phyloP scores from a whole-genome alignment of 2,329 filamentous ascomycete species.

The Neonectria magnoliae region DNA sequence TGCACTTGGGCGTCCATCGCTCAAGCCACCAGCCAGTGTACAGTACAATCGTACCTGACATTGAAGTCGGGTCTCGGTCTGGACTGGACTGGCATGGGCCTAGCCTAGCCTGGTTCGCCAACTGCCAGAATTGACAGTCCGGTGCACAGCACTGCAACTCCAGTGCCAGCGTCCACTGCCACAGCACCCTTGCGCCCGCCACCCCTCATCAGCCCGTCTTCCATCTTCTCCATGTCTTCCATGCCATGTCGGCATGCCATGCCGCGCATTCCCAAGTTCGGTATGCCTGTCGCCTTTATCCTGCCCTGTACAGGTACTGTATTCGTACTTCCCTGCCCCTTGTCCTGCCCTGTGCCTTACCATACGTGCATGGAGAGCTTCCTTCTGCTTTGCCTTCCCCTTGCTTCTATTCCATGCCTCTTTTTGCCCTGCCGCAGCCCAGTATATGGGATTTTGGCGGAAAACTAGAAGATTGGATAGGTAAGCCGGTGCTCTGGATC shows the following conservation, averaged over 20 bases:
- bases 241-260: constrained; percentile 8
- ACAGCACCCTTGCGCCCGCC: neutral
- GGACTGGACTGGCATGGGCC: neutral
- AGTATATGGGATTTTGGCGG: constrained; percentile 6
- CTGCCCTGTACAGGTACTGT: too few relatives aligned
- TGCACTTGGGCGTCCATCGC: neutral
- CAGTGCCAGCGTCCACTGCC: neutral
- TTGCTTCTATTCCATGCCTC: neutral
- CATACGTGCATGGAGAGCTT: neutral
- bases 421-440: neutral
- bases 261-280: constrained; percentile 5
- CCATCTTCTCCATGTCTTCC: constrained; percentile 10
- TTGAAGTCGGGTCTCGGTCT: neutral
- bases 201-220: neutral
- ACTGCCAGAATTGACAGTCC: constrained; percentile 1
- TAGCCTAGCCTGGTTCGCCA: neutral
- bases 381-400: neutral
- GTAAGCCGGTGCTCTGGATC: constrained; percentile 18
- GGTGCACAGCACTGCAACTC: neutral
- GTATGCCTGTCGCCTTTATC: constrained; percentile 3
- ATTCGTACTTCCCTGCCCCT: neutral
- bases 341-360: neutral
- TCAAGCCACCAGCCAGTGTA: neutral
- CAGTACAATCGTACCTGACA: neutral
- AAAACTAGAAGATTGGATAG: constrained; percentile 1